phyloP scores from a whole-genome alignment of 139 green algal genomes.

The Klebsormidium nitens region DNA sequence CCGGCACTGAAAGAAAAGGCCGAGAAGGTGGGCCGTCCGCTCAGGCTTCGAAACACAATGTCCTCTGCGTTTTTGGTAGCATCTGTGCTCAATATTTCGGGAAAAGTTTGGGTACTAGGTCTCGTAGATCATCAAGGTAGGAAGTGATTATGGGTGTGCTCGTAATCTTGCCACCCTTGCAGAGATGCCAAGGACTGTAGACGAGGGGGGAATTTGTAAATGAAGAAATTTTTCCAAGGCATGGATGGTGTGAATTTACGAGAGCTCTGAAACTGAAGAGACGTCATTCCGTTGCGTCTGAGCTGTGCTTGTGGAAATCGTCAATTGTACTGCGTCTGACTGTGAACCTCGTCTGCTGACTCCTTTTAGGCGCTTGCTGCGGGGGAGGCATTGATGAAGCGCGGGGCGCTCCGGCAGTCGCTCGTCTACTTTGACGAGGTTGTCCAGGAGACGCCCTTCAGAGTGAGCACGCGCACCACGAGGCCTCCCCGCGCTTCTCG shows the following conservation, averaged over 20 bases:
- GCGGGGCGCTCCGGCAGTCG: conserved; percentile 34
- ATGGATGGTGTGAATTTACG: neutral
- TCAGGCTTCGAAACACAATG: no score
- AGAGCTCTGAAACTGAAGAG: no score
- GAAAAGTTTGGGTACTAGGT: neutral
- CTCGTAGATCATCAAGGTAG: neutral
- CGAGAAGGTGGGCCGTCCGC: conserved; percentile 13
- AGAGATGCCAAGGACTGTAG: neutral
- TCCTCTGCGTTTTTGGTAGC: no score
- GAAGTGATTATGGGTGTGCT: neutral
- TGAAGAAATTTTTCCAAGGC: neutral
- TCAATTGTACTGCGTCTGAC: neutral
- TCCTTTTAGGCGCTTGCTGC: conserved; percentile 1
- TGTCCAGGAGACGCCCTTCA: conserved; percentile 33
- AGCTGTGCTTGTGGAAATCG: neutral
- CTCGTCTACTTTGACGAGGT: conserved; percentile 47
- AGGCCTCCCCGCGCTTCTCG: no score
- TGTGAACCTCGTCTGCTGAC: neutral
- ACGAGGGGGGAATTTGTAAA: neutral
- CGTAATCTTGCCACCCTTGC: neutral
- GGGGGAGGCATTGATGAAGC: neutral
- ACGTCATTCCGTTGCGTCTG: neutral
- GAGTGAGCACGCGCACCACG: no score
- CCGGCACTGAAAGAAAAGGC: neutral
- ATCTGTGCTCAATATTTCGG: neutral